Evolutionary conservation across 2,329 filamentous ascomycete species (phyloP), one percentile per base, ranked within the genome.

Genomic region (Penicillium sp.): DNA sequence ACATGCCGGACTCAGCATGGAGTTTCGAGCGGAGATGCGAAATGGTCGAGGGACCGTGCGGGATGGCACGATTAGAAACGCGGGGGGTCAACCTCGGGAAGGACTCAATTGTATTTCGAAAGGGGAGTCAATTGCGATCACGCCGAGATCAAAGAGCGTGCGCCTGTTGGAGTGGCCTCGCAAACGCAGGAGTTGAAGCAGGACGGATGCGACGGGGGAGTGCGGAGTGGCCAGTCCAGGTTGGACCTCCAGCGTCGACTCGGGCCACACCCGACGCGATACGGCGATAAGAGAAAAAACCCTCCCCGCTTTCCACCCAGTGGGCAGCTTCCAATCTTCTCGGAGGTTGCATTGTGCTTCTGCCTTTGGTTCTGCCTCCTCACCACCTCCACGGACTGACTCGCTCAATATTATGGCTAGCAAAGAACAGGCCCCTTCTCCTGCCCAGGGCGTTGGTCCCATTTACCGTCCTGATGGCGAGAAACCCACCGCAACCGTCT

Each of bases 401-500:
- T 45, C 30, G 24, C 33, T 37, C 21, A 27, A 24, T n/a, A 42
- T 39, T 46, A 65, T 66, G 63, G 56, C 63, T 41, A 61, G 63
- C 46, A 58, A 52, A 48, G 67, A 70, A 48, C 51, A 65, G 9
- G 57, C 68, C 45, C 69, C 71, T 45, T 77, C 73, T 34, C 82
- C 82, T 43, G 78, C 82, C 36, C 80, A 91, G 72, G 85, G 83
- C 58, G 84, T 96, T 54, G 92, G 92, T 1, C 91, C 91, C 40
- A 81, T 87, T 57, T 96, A 96, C 74, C 84, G 85, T 51, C 80
- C 87, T 21, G 83, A 87, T 55, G 85, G 83, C 60, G 84, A 93
- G 71, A 95, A 93, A 70, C 91, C 91, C 33, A 88, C 83, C 51
- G 91, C 91, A 10, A 97, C 92, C 2, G 88, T 97, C 34, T 99